Base-by-base conservation (phyloP, 176 grass and related monocot species). In the Carex littledalei region DNA sequence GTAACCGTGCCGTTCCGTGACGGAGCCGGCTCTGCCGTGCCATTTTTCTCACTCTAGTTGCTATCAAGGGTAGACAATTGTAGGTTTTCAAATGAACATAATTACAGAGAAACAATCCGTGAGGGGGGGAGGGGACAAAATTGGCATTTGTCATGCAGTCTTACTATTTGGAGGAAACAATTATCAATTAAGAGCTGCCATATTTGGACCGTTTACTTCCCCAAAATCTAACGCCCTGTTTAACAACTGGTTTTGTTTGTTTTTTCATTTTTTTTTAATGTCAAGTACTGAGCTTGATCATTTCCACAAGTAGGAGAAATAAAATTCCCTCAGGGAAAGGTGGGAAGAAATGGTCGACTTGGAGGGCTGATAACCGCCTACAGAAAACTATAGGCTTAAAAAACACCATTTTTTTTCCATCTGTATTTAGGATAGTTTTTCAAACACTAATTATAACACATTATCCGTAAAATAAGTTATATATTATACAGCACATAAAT, bases 151-250 rank as follows among this genome's bases (percentile, higher is more conserved):
- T 5, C 13, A 56, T 78, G 74, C 24, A 56, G 74, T 31, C 74
- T 78, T 56, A 77, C 73, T 77, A 56, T 78, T 76, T 78, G 24
- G 14, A 31, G 9, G 3, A 16, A 57, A 4, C 0, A 18, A 78
- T 78, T 57, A 57, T 32, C 2, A 78, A 15, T 78, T 57, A 57
- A 56, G 1, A 78, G 7, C 24, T 55, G 52, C 24, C 50, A 56
- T 56, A 56, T 6, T 78, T 52, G 43, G 74, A 56, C 74, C 12
- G 74, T 78, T 78, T 55, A 34, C 74, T 78, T 56, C 74, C 47
- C 74, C 74, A 29, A 78, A 55, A 55, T 78, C 22, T 78, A 55
- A 56, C 15, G 22, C 74, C 55, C 9, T 75, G 73, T 55, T 78
- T 55, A 31, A 77, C 73, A 77, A 26, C 26, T 26, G 56, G 74